phyloP scores from a whole-genome alignment of 495 filamentous ascomycete genomes.

The Talaromyces proteolyticus region DNA sequence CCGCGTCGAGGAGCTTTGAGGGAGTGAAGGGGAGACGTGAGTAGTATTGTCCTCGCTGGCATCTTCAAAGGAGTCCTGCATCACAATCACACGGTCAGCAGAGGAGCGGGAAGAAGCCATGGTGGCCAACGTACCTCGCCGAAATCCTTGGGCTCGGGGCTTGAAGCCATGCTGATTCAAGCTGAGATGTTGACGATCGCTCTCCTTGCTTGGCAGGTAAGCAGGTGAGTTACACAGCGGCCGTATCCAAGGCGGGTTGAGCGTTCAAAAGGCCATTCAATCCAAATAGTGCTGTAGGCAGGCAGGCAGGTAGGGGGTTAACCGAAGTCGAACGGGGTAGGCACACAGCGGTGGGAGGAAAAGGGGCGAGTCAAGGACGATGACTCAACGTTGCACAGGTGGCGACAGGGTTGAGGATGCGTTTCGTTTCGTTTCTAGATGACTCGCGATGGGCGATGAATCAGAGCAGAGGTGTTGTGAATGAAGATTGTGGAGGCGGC shows the following conservation, averaged over 20 bases:
- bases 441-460: neutral
- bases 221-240: constrained; percentile 6
- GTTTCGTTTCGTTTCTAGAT: no score
- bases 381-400: no score
- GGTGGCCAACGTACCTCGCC: constrained; percentile 38
- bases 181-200: neutral
- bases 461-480: no score
- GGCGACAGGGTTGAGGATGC: no score
- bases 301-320: neutral
- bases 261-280: neutral
- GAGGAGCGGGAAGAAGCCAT: constrained; percentile 11
- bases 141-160: constrained; percentile 39
- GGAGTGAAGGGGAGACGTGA: constrained; percentile 33
- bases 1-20: constrained; percentile 31
- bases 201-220: constrained; percentile 4
- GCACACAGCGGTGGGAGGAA: no score
- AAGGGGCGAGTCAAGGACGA: neutral
- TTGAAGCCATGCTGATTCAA: constrained; percentile 26
- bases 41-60: constrained; percentile 49
- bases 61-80: constrained; percentile 74
- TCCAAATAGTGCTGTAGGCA: no score
- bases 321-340: neutral
- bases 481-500: no score
- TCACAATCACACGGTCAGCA: neutral
- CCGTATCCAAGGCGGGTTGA: constrained; percentile 14